Evolutionary conservation across 2,329 filamentous ascomycete genomes (phyloP).

Genomic region (Huntiella bhutanensis): DNA sequence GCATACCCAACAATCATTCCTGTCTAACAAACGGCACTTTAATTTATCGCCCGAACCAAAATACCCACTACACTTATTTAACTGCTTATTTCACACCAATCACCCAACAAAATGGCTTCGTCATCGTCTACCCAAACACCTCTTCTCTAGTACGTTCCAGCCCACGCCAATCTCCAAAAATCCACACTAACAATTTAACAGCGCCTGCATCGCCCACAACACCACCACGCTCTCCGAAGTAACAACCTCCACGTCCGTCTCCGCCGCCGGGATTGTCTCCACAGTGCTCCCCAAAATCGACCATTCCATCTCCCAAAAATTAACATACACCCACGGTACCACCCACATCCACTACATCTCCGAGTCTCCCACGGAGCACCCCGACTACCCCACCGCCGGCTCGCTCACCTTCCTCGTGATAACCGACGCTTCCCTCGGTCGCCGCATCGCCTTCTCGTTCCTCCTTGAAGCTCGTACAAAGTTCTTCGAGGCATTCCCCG

Average conservation of each 20-base stretch:
- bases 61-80: not conserved
- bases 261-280: conserved; percentile 73
- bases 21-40: not conserved
- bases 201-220: conserved; percentile 85
- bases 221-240: conserved; percentile 87
- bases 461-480: conserved; percentile 77
- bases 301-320: conserved; percentile 62
- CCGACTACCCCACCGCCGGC: conserved; percentile 41
- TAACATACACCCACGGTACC: conserved; percentile 81
- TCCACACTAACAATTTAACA: conserved; percentile 20
- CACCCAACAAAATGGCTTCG: conserved; percentile 46
- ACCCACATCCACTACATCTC: conserved; percentile 94
- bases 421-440: conserved; percentile 59
- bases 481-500: conserved; percentile 56
- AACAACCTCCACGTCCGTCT: conserved; percentile 65
- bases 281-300: conserved; percentile 89
- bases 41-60: not conserved
- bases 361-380: conserved; percentile 53
- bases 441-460: conserved; percentile 82
- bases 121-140: conserved; percentile 46
- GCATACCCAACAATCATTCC: not conserved
- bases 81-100: not conserved
- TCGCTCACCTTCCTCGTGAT: conserved; percentile 86
- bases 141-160: conserved; percentile 47
- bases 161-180: not conserved